A percentile compares a stretch with the other conserved stretches of the same genome.
phyloP scores from a whole-genome alignment of 2,329 filamentous ascomycete species.

The Scytalidium lignicola region DNA sequence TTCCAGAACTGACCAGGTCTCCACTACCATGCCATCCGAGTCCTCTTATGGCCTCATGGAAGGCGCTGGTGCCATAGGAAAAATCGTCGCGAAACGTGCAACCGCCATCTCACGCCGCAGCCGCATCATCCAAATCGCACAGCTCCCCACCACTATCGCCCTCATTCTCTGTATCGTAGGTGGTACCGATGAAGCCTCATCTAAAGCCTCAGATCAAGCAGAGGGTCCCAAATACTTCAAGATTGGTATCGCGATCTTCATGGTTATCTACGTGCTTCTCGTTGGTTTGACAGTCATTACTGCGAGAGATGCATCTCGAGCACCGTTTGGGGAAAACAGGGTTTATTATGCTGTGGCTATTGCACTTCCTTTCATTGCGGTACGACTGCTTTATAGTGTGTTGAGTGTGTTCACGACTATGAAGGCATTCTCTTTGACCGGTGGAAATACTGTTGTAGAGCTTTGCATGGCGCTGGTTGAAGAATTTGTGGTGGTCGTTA shows the following conservation, averaged over 20 bases:
- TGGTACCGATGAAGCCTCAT: conserved; percentile 16
- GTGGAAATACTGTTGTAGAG: conserved; percentile 21
- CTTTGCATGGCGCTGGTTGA: conserved; percentile 27
- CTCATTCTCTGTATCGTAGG: conserved; percentile 26
- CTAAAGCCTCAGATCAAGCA: conserved; percentile 12
- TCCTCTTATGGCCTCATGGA: conserved; percentile 2
- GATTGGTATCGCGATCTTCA: conserved; percentile 23
- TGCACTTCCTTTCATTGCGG: conserved; percentile 25
- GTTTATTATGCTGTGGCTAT: conserved; percentile 24
- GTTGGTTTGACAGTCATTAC: conserved; percentile 16
- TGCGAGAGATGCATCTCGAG: conserved; percentile 17
- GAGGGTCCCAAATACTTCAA: conserved; percentile 17
- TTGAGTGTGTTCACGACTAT: conserved; percentile 20
- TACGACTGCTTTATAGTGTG: conserved; percentile 27
- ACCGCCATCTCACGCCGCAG: conserved; percentile 20
- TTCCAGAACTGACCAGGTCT: conserved; percentile 16
- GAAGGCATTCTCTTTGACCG: conserved; percentile 17
- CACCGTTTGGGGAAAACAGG: conserved; percentile 23
- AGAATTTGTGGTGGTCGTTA: conserved; percentile 26
- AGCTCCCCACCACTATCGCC: conserved; percentile 21
- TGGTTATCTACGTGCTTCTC: conserved; percentile 22
- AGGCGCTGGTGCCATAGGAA: conserved; percentile 2
- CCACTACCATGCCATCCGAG: conserved; percentile 11
- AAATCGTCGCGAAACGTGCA: conserved; percentile 13
- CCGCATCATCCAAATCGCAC: conserved; percentile 21